These are phyloP conservation scores for Aspergillus japonicus DNA, from an alignment of 2,329 filamentous ascomycete genomes.

Conservation along the genomic window DNA sequence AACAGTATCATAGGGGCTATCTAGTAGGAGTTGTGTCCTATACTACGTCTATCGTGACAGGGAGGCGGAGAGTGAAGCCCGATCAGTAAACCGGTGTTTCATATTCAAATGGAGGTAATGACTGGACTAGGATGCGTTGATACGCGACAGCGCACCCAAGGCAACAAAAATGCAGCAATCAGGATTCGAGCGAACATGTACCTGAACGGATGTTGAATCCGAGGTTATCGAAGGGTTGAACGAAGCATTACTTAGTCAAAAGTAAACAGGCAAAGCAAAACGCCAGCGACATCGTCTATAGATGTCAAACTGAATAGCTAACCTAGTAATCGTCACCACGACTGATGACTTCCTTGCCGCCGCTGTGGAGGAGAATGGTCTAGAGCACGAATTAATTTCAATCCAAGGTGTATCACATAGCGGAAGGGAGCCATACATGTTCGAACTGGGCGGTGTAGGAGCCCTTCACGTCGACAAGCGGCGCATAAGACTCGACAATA, in stretches of 20 bases:
- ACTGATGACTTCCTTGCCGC: constrained; percentile 53
- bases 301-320: neutral
- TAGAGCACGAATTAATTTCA: constrained; percentile 23
- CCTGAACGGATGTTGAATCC: neutral
- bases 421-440: constrained; percentile 42
- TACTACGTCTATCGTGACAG: no score
- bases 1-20: no score
- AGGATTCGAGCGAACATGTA: neutral
- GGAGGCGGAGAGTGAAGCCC: no score
- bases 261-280: neutral
- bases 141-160: neutral
- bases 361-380: constrained; percentile 50
- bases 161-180: neutral
- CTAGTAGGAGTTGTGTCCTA: no score
- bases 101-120: neutral
- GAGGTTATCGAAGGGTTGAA: neutral
- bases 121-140: neutral
- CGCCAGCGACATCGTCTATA: neutral
- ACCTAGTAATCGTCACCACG: constrained; percentile 54
- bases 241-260: neutral
- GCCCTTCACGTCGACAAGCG: constrained; percentile 57
- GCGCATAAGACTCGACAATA: constrained; percentile 57
- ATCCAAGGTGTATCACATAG: neutral
- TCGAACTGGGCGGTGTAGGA: constrained; percentile 66
- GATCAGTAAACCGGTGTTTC: no score